A percentile compares a stretch with the other conserved stretches of the same genome.
Evolutionary conservation across 768 basidiomycete species (phyloP).

Genomic region (Hygrophorus pudorinus): DNA sequence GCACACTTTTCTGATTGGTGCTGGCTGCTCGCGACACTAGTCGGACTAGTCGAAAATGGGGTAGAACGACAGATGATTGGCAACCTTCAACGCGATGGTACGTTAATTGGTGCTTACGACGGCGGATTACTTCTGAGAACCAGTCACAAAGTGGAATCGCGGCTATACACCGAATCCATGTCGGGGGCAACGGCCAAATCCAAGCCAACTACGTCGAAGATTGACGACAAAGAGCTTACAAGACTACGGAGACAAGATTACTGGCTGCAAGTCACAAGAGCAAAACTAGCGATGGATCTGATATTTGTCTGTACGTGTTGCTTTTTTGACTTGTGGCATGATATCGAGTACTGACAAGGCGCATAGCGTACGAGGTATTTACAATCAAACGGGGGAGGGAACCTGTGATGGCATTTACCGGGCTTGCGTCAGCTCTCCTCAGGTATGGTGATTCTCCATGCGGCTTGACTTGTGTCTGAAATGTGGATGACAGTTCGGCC

Average conservation of each 20-base stretch:
- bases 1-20: constrained; percentile 78
- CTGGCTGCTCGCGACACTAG: constrained; percentile 73
- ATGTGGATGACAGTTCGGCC: constrained; percentile 35
- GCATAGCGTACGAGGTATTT: constrained; percentile 72
- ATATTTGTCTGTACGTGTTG: constrained; percentile 68
- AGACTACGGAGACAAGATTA: constrained; percentile 62
- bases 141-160: constrained; percentile 47
- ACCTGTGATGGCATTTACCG: constrained; percentile 53
- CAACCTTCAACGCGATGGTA: constrained; percentile 55
- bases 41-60: constrained; percentile 74
- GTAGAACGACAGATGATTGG: constrained; percentile 68
- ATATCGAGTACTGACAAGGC: constrained; percentile 2
- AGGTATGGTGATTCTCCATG: constrained; percentile 37
- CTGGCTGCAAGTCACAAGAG: constrained; percentile 62
- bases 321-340: constrained; percentile 4
- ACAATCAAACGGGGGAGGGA: constrained; percentile 50
- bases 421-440: constrained; percentile 59
- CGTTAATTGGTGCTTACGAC: constrained; percentile 7
- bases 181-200: constrained; percentile 60
- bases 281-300: constrained; percentile 75
- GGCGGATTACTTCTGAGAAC: constrained; percentile 3
- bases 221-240: constrained; percentile 61
- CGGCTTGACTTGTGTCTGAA: background rate
- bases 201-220: constrained; percentile 42
- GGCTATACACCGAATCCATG: constrained; percentile 68